A percentile compares a stretch with the other conserved stretches of the same genome.
phyloP scores from a whole-genome alignment of 2,329 filamentous ascomycete genomes.

The Neonectria magnoliae region DNA sequence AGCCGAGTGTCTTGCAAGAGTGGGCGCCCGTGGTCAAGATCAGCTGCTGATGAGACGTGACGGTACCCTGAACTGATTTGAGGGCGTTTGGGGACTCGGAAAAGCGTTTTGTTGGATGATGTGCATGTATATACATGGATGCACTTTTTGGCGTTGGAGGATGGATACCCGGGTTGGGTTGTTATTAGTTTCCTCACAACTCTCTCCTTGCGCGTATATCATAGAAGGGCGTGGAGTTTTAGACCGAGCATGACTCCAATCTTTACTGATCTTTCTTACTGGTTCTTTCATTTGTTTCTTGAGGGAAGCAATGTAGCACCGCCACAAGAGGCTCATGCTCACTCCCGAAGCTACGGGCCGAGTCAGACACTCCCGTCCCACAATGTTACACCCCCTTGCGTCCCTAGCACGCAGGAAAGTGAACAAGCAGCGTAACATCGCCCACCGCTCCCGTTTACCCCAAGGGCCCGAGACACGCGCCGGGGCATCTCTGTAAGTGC shows the following conservation, averaged over 20 bases:
- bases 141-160: not conserved
- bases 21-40: slow-evolving; percentile 44
- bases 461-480: not conserved
- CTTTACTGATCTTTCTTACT: not conserved
- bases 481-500: not conserved
- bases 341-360: too few species aligned
- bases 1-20: slow-evolving; percentile 53
- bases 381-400: not conserved
- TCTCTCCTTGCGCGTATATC: not conserved
- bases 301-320: not conserved
- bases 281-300: not conserved
- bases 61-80: not conserved
- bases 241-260: not conserved
- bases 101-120: not conserved
- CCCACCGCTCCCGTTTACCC: not conserved
- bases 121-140: slow-evolving; percentile 5
- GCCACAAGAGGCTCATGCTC: not conserved
- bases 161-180: not conserved
- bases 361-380: not conserved
- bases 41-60: not conserved
- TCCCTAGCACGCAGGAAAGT: not conserved
- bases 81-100: not conserved
- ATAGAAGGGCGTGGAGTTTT: not conserved
- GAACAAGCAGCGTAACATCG: not conserved
- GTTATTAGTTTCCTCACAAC: not conserved